Evolutionary conservation across 257 asterid species (phyloP), one percentile per base, ranked within the genome.

Genomic region (Plantago major): DNA sequence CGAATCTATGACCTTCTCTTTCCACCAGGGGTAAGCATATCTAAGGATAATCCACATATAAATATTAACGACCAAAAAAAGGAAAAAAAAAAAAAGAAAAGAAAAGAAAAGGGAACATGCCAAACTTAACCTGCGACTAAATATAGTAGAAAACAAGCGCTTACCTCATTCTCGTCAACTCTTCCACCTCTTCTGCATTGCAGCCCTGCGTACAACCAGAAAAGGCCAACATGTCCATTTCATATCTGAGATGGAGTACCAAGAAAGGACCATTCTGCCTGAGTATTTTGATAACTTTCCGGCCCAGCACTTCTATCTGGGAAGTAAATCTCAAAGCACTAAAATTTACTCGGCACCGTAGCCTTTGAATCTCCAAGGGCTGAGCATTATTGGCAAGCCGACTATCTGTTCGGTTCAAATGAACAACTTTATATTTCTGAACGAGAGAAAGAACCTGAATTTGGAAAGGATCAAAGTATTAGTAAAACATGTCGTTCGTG

Each of bases 11-110:
- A 87, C 55, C 80, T 93, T 93, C 80, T 93, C 99, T 70, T 89
- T 93, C 99, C 99, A 93, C 99, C 99, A 93, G 0, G 97, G 99
- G 74, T 89, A 87, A n/a, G 94, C 96, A 77, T 89, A 87, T 71
- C 99, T 93, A 46, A 8, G 62, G 60, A 28, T 37, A 46, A 62
- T 9, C 7, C 40, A 33, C 0, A 33, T 5, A 33, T 33, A 4
- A 5, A 33, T 33, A 33, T 33, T 33, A 33, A 5, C 1, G 40
- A 33, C 40, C 40, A 5, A 33, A 1, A 33, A 33, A 1, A 4
- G n/a, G n/a, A n/a, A n/a, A n/a, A n/a, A n/a, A n/a, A n/a, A n/a
- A n/a, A n/a, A n/a, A n/a, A n/a, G n/a, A n/a, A n/a, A n/a, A n/a
- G n/a, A 33, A 33, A 22, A 22, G 26, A 22, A 22, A 22, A 22